A percentile compares a stretch with the other conserved stretches of the same genome.
These are phyloP conservation scores for Penicillium paradoxum DNA, from an alignment of 495 filamentous ascomycete species.

Conservation along the genomic window DNA sequence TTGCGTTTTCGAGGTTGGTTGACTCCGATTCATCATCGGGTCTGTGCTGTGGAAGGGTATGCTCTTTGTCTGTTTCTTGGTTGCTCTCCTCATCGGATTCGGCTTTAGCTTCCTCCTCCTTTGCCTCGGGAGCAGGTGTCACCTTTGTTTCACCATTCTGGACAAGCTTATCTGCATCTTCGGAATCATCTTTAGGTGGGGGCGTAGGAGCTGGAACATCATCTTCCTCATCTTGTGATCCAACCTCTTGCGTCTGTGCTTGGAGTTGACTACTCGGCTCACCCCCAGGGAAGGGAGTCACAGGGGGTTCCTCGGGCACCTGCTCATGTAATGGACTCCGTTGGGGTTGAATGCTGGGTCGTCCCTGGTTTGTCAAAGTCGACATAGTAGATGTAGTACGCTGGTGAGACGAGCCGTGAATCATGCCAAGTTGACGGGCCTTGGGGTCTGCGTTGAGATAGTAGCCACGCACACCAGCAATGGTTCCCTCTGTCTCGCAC, in stretches of 20 bases:
- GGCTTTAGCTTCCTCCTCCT: constrained; percentile 6
- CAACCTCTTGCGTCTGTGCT: constrained; percentile 20
- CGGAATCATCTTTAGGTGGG: constrained; percentile 37
- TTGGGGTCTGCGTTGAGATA: constrained; percentile 86
- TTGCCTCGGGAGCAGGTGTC: constrained; percentile 5
- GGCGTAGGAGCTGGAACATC: constrained; percentile 28
- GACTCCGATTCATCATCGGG: constrained; percentile 20
- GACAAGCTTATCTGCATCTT: constrained; percentile 9
- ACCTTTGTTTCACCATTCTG: constrained; percentile 21
- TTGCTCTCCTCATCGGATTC: constrained; percentile 9
- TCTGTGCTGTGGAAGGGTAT: constrained; percentile 24
- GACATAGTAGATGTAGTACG: constrained; percentile 37
- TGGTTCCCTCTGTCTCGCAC: constrained; percentile 87
- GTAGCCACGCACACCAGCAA: constrained; percentile 90
- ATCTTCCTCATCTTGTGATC: constrained; percentile 25
- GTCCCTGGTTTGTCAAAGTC: constrained; percentile 21
- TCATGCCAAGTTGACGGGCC: constrained; percentile 52
- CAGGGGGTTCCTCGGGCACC: constrained; percentile 30
- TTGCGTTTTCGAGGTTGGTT: constrained; percentile 9
- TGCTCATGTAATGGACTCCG: constrained; percentile 17
- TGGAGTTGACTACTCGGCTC: constrained; percentile 31
- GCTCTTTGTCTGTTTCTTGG: constrained; percentile 13
- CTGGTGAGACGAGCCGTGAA: constrained; percentile 38
- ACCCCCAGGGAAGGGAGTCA: constrained; percentile 42
- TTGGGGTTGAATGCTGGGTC: constrained; percentile 21